These are phyloP conservation scores for Podospora didyma DNA, from an alignment of 495 filamentous ascomycete species.

Conservation along the genomic window DNA sequence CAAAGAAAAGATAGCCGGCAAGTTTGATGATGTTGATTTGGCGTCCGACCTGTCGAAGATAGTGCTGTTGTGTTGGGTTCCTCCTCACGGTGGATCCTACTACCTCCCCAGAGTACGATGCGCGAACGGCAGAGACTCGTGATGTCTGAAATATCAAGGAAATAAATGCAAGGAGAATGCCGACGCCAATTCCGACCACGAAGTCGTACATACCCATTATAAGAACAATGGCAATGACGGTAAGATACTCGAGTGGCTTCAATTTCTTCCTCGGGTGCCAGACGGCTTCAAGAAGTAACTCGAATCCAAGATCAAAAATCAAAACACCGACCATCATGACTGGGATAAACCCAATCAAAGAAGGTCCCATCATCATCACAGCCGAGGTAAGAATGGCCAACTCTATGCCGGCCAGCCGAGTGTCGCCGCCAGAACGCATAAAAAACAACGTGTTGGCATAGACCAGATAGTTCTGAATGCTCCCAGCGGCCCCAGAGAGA, in stretches of 20 bases:
- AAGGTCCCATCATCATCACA: constrained; percentile 79
- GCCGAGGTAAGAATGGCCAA: constrained; percentile 75
- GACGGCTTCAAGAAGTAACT: constrained; percentile 81
- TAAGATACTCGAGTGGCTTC: constrained; percentile 80
- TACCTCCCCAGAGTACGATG: constrained; percentile 78
- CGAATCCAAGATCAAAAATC: constrained; percentile 91
- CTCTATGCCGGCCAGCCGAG: constrained; percentile 79
- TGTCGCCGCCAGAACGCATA: constrained; percentile 84
- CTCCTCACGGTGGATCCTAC: constrained; percentile 88
- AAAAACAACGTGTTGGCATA: constrained; percentile 97
- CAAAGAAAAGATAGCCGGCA: constrained; percentile 91
- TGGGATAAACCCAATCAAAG: constrained; percentile 87
- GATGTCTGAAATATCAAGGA: constrained; percentile 90
- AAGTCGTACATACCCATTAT: constrained; percentile 98
- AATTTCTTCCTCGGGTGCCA: constrained; percentile 85
- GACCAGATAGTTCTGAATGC: constrained; percentile 96
- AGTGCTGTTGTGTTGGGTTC: constrained; percentile 84
- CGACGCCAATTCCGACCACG: constrained; percentile 85
- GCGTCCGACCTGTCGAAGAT: constrained; percentile 74
- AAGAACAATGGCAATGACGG: constrained; percentile 86
- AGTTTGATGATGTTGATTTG: constrained; percentile 90
- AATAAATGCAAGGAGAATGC: constrained; percentile 87
- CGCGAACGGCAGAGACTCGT: constrained; percentile 78
- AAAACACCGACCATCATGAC: constrained; percentile 94
- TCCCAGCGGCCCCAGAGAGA: constrained; percentile 77